Conservation (phyloP, 129 eudicot genomes). For the Flaveria sonorensis region DNA sequence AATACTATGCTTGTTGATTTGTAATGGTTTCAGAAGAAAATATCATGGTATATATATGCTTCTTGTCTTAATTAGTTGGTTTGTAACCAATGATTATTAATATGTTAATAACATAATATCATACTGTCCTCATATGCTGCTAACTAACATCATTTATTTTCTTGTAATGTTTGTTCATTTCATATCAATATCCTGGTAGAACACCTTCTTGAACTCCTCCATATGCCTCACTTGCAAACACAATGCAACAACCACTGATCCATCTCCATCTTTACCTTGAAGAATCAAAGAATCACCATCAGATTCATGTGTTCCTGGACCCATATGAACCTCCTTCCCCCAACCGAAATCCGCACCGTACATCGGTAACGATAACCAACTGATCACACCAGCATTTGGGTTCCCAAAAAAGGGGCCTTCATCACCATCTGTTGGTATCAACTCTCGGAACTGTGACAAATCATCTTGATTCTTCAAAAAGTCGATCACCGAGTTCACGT, state of each 20-base stretch:
- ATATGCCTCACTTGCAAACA: slow-evolving; percentile 38
- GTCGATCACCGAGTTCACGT: slow-evolving; percentile 46
- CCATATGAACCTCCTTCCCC: slow-evolving; percentile 51
- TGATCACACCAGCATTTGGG: slow-evolving; percentile 53
- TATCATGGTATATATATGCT: no score
- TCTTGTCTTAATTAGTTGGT: no score
- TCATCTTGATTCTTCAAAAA: slow-evolving; percentile 46
- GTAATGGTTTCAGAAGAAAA: no score
- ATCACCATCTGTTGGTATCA: slow-evolving; percentile 24
- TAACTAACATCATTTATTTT: neutral
- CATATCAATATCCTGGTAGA: slow-evolving; percentile 37
- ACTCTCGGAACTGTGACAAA: slow-evolving; percentile 37
- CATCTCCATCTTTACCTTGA: slow-evolving; percentile 42
- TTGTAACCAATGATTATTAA: no score
- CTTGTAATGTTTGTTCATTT: neutral
- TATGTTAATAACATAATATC: no score
- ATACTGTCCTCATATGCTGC: no score
- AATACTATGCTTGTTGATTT: no score
- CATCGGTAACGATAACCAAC: slow-evolving; percentile 52
- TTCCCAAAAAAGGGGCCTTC: slow-evolving; percentile 43
- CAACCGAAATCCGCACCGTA: slow-evolving; percentile 67
- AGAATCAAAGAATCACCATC: slow-evolving; percentile 47
- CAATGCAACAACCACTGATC: slow-evolving; percentile 39
- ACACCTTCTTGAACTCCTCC: slow-evolving; percentile 36
- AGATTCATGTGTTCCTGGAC: slow-evolving; percentile 49